These are phyloP conservation scores for Symbiodinium natans DNA, from an alignment of 73 alveolate species.

Conservation along the genomic window DNA sequence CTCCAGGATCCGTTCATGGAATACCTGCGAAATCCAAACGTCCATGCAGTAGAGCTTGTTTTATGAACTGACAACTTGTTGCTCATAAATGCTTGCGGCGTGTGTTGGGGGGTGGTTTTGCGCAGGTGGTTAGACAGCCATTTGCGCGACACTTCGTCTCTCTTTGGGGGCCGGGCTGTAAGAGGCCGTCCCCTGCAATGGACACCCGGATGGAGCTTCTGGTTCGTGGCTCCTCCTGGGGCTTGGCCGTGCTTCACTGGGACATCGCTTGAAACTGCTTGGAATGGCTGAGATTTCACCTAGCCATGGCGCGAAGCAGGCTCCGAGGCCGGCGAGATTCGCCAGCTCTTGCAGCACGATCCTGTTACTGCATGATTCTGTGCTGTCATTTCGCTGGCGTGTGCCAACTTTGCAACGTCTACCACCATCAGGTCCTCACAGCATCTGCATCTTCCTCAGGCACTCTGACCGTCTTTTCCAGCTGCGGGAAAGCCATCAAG, in stretches of 20 bases:
- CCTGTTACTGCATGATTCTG: background rate
- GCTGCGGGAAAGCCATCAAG: constrained; percentile 27
- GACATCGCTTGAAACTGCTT: background rate
- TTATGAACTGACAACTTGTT: no score
- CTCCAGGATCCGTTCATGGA: constrained; percentile 74
- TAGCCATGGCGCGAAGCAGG: constrained; percentile 1
- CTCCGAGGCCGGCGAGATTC: constrained; percentile 39
- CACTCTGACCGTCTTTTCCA: constrained; percentile 53
- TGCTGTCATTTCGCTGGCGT: background rate
- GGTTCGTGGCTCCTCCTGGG: constrained; percentile 39
- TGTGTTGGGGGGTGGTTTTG: background rate
- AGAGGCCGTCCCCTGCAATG: constrained; percentile 37
- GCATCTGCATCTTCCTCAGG: constrained; percentile 36
- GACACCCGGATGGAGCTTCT: constrained; percentile 55
- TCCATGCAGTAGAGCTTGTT: background rate
- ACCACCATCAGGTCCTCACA: constrained; percentile 3
- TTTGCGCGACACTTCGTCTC: background rate
- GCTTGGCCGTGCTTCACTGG: background rate
- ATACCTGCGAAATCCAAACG: constrained; percentile 11
- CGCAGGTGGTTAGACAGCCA: background rate
- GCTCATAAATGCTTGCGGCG: background rate
- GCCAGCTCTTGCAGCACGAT: constrained; percentile 83
- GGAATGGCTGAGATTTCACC: background rate
- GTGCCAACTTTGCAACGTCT: background rate
- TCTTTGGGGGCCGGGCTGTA: constrained; percentile 40